Conservation (phyloP, 1,139 yeast genomes). For the Zygoascus sp. region DNA sequence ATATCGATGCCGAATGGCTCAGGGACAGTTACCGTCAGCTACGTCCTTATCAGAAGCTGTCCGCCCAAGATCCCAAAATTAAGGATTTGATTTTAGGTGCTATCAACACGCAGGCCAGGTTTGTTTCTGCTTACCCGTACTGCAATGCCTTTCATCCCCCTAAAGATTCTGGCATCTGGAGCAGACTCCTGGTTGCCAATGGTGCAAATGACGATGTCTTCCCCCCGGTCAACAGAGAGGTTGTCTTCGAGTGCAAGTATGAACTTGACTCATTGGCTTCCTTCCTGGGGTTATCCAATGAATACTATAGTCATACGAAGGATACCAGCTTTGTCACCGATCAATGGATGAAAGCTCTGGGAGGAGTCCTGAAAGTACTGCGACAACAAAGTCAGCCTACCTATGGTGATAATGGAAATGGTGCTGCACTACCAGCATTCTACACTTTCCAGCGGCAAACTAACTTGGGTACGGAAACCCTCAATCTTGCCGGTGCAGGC, state of each 20-base stretch:
- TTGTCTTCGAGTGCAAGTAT: constrained; percentile 85
- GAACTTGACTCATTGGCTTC: constrained; percentile 85
- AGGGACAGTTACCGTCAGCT: constrained; percentile 83
- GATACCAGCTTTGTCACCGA: constrained; percentile 50
- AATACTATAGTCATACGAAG: constrained; percentile 53
- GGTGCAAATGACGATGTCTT: constrained; percentile 61
- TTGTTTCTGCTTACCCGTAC: constrained; percentile 60
- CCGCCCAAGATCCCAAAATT: constrained; percentile 47
- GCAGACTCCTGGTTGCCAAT: constrained; percentile 33
- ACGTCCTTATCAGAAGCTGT: constrained; percentile 65
- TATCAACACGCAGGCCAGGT: constrained; percentile 69
- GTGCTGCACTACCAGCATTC: constrained; percentile 27
- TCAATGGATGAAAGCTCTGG: constrained; percentile 59
- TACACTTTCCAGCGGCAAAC: constrained; percentile 74
- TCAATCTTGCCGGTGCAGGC: constrained; percentile 73
- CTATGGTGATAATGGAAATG: constrained; percentile 53
- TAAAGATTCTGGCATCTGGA: constrained; percentile 23
- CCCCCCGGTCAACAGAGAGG: constrained; percentile 65
- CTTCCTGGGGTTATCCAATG: constrained; percentile 68
- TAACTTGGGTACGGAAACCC: constrained; percentile 72
- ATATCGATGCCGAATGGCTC: constrained; percentile 81
- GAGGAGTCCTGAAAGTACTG: constrained; percentile 50
- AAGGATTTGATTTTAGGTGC: constrained; percentile 65
- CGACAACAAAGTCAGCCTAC: constrained; percentile 62
- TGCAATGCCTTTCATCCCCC: constrained; percentile 95